phyloP scores from a whole-genome alignment of 2,329 filamentous ascomycete species.

The Fusarium annulatum region DNA sequence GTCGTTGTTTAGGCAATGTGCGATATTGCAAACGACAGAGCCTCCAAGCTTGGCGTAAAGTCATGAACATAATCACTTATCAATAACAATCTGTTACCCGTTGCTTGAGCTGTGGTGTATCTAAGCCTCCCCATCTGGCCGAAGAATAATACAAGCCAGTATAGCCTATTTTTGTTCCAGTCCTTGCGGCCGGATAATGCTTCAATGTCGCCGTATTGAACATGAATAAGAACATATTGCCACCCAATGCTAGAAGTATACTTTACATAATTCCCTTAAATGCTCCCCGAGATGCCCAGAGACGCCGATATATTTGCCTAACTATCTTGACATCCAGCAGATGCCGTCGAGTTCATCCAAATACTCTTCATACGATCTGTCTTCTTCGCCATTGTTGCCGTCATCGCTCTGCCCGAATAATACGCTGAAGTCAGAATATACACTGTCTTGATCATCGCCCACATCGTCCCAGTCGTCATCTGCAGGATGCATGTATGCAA shows the following conservation, averaged over 20 bases:
- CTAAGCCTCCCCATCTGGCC: neutral
- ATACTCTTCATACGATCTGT: constrained; percentile 64
- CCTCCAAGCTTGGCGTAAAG: constrained; percentile 48
- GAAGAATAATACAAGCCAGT: neutral
- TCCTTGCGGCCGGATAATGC: neutral
- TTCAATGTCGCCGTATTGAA: constrained; percentile 15
- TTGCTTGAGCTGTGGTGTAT: constrained; percentile 9
- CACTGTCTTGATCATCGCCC: constrained; percentile 59
- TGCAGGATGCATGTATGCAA: constrained; percentile 60
- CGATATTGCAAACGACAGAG: constrained; percentile 86
- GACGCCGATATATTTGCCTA: neutral
- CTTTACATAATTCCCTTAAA: constrained; percentile 27
- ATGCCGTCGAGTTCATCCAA: constrained; percentile 68
- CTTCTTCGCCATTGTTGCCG: constrained; percentile 46
- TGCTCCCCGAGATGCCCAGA: constrained; percentile 6
- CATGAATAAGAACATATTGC: constrained; percentile 14
- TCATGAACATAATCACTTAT: neutral
- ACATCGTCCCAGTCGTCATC: constrained; percentile 58
- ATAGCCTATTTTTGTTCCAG: neutral
- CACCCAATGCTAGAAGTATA: constrained; percentile 12
- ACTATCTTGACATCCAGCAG: constrained; percentile 54
- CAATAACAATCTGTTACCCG: neutral
- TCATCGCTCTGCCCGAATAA: constrained; percentile 57
- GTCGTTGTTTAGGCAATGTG: constrained; percentile 77
- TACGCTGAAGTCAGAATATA: constrained; percentile 66